Base-by-base conservation (phyloP, 306 rosid species). In the Hylodesmum podocarpum region DNA sequence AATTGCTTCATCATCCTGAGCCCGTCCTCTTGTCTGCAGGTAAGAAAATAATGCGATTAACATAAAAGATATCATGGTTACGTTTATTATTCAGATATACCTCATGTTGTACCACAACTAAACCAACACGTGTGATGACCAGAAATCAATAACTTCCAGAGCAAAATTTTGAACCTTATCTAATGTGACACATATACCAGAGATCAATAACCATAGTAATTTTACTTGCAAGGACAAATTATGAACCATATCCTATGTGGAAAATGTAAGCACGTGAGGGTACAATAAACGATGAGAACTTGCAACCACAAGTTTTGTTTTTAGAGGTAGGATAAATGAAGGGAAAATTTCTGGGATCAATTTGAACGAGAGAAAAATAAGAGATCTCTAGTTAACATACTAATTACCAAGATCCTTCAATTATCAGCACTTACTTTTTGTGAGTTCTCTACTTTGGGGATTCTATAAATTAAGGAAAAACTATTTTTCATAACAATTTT, bases 1-100 rank as follows among this genome's bases (percentile, higher is more conserved):
- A 10, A 95, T 95, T 12, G 96, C 97, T 37, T 95, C 98, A 25
- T 95, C 97, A 15, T 95, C 97, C 34, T 92, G 97, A 22, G 87
- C 90, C 28, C 98, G 86, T 69, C 98, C 98, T 78, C 91, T 94
- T 57, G 97, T 87, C 98, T 94, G 91, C 78, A 82, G 69, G 31
- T 8, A 14, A 51, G 66, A 54, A 3, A 58, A 47, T 0, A 1
- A 47, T 1, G 54, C 43, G 47, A 53, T 70, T 24, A 54, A 36
- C 1, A 0, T 29, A 59, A 28, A 41, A 40, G 44, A 75, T 76
- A 40, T 5, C 58, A 53, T 47, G 8, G 59, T 15, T 6, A 37
- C 0, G 4, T 46, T 62, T 31, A 28, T 64, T 19, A 25, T 40
- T 57, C 58, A 67, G 16, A 74, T 80, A 44, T 24, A 49, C 53